Evolutionary conservation across 1,284 basidiomycete species (phyloP).

Genomic region (Amylostereum chailletii): DNA sequence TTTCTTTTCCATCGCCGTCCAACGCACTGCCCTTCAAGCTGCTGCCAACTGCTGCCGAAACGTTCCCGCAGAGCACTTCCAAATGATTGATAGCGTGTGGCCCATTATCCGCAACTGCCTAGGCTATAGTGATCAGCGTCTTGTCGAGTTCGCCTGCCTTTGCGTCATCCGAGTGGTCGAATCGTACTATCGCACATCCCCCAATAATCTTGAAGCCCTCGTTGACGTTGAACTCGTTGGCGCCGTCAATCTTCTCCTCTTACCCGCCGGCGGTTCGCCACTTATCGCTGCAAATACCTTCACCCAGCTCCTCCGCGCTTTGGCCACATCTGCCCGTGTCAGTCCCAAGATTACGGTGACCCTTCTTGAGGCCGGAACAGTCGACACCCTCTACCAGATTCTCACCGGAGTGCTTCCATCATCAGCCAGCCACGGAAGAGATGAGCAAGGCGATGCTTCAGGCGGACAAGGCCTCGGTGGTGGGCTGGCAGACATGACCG

Average conservation of each 20-base stretch:
- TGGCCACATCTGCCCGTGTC: conserved; percentile 79
- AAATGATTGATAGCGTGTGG: conserved; percentile 85
- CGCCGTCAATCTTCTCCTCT: conserved; percentile 77
- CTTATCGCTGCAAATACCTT: conserved; percentile 81
- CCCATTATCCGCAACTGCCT: conserved; percentile 88
- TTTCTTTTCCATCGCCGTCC: conserved; percentile 95
- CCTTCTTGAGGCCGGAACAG: conserved; percentile 84
- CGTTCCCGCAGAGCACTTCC: conserved; percentile 78
- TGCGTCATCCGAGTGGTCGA: conserved; percentile 91
- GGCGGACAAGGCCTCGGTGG: conserved; percentile 73
- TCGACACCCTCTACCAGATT: conserved; percentile 87
- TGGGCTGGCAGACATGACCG: conserved; percentile 89
- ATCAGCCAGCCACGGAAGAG: conserved; percentile 33
- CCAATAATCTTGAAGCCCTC: conserved; percentile 79
- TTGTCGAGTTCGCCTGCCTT: conserved; percentile 89
- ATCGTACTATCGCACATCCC: conserved; percentile 76
- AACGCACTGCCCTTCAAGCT: conserved; percentile 91
- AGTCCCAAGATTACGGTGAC: conserved; percentile 82
- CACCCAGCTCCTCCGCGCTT: conserved; percentile 78
- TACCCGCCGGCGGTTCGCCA: conserved; percentile 82
- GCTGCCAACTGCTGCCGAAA: conserved; percentile 94
- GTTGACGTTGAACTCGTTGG: conserved; percentile 78
- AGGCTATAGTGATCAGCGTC: conserved; percentile 83
- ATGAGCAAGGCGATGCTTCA: conserved; percentile 56
- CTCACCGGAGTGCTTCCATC: conserved; percentile 86